Evolutionary conservation across 371 early-diverging fungal genomes (phyloP).

Genomic region (Furculomyces boomerangus): DNA sequence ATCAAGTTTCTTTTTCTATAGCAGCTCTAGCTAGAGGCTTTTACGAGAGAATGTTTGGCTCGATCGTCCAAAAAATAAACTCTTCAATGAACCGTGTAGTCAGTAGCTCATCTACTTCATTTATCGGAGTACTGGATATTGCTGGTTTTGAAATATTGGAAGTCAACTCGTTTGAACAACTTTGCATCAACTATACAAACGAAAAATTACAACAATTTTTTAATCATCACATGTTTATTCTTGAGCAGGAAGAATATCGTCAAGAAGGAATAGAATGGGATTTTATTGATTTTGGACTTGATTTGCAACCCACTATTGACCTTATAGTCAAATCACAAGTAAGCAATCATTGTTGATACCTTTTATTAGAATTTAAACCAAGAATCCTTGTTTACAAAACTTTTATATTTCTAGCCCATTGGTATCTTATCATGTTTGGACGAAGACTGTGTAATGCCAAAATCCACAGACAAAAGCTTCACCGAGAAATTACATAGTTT

Average conservation of each 20-base stretch:
- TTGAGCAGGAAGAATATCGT: slow-evolving; percentile 98
- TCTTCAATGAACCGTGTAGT: slow-evolving; percentile 47
- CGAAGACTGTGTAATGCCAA: slow-evolving; percentile 99
- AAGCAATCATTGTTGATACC: too few species aligned
- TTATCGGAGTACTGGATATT: slow-evolving; percentile 99
- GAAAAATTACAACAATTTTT: slow-evolving; percentile 99
- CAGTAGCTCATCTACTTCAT: slow-evolving; percentile 46
- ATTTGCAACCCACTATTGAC: slow-evolving; percentile 97
- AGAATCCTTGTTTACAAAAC: neutral
- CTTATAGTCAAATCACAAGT: slow-evolving; percentile 83
- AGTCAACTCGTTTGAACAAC: slow-evolving; percentile 96
- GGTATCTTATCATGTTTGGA: slow-evolving; percentile 97
- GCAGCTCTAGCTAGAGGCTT: slow-evolving; percentile 87
- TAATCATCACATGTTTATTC: slow-evolving; percentile 99
- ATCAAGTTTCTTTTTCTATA: slow-evolving; percentile 77
- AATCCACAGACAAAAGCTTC: slow-evolving; percentile 93
- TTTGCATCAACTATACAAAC: slow-evolving; percentile 99
- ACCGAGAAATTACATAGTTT: slow-evolving; percentile 78
- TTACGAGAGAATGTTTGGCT: slow-evolving; percentile 97
- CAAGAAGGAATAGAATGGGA: slow-evolving; percentile 97
- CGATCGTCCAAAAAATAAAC: slow-evolving; percentile 82
- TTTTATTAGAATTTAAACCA: too few species aligned
- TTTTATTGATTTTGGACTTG: slow-evolving; percentile 98
- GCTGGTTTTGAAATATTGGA: slow-evolving; percentile 99
- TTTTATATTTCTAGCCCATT: slow-evolving; percentile 44